Base-by-base conservation (phyloP, 2,329 filamentous ascomycete genomes). In the Ilyonectria sp. region DNA sequence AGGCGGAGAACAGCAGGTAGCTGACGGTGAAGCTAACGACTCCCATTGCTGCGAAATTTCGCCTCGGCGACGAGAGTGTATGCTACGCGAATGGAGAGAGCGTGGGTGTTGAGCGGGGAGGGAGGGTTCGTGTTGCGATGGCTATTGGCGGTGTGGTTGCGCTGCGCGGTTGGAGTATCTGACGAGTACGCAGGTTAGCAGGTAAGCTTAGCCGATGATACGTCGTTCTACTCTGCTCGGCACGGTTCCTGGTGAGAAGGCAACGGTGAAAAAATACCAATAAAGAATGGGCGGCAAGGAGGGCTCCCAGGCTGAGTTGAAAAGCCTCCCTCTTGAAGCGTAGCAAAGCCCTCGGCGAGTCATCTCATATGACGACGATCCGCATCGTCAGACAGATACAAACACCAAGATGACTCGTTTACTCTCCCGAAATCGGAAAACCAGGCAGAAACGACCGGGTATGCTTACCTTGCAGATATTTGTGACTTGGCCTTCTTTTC, bases 1-100 rank as follows among this genome's bases (percentile, higher is more conserved):
- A 82, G 70, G 86, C 71, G 26, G 86, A 82, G 76, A 92, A 92
- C 71, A 85, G 76, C 73, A 91, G 72, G 70, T 88, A 89, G 79
- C 84, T 82, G 75, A 80, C 60, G 21, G 83, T 76, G 59, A 86
- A 78, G 67, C 81, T 83, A 56, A 84, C 76, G 66, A 86, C 60
- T 54, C 83, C 84, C 86, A 87, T 87, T 11, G 44, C 60, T 44
- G 40, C 54, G 43, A 3, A 23, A 23, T 43, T 50, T 68, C 46
- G 26, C 35, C 21, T 64, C 17, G 64, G 44, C 37, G n/a, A 52
- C 6, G 19, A 13, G 29, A 47, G 7, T 19, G 55, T 49, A 44
- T 23, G 7, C 17, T 19, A n/a, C 31, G 60, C 26, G 37, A 53
- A 13, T 8, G 46, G 57, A 47, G 26, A n/a, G 55, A n/a, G 55